Conservation (phyloP, 2,329 filamentous ascomycete genomes). For the Fonsecaea monophora region DNA sequence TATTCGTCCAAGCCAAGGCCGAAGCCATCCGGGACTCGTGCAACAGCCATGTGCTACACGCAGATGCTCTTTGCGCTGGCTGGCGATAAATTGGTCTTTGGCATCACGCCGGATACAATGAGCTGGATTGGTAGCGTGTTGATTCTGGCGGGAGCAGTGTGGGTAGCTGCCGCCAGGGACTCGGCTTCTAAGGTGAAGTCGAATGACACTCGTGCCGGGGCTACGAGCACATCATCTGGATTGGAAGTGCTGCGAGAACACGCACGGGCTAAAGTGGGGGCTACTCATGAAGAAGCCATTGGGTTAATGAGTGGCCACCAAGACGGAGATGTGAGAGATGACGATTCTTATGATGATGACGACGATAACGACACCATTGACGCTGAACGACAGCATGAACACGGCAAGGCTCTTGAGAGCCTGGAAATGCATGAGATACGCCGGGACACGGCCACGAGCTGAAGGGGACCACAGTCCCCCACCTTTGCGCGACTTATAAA, state of each 20-base stretch:
- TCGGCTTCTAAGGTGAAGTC: conserved; percentile 30
- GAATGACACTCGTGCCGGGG: conserved; percentile 2
- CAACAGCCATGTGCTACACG: conserved; percentile 72
- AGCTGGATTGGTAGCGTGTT: conserved; percentile 68
- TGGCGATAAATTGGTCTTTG: conserved; percentile 70
- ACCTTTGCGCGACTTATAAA: neutral
- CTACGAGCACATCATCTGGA: neutral
- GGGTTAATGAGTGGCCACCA: conserved; percentile 31
- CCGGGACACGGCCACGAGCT: neutral
- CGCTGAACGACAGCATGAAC: neutral
- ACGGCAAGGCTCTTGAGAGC: conserved; percentile 13
- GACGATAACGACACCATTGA: conserved; percentile 1
- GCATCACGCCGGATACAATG: conserved; percentile 62
- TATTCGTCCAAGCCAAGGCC: conserved; percentile 39
- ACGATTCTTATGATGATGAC: neutral
- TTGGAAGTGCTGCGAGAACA: conserved; percentile 19
- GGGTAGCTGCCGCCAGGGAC: conserved; percentile 65
- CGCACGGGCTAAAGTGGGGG: conserved; percentile 3
- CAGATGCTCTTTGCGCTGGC: conserved; percentile 73
- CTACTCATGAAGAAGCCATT: conserved; percentile 21
- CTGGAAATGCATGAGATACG: conserved; percentile 13
- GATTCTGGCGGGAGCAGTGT: conserved; percentile 70
- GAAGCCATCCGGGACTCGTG: conserved; percentile 50
- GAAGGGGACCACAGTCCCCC: neutral
- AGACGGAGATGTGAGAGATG: conserved; percentile 16